A percentile compares a stretch with the other conserved stretches of the same genome.
Evolutionary conservation across 2,329 filamentous ascomycete genomes (phyloP).

Genomic region (Fusarium anthophilum): DNA sequence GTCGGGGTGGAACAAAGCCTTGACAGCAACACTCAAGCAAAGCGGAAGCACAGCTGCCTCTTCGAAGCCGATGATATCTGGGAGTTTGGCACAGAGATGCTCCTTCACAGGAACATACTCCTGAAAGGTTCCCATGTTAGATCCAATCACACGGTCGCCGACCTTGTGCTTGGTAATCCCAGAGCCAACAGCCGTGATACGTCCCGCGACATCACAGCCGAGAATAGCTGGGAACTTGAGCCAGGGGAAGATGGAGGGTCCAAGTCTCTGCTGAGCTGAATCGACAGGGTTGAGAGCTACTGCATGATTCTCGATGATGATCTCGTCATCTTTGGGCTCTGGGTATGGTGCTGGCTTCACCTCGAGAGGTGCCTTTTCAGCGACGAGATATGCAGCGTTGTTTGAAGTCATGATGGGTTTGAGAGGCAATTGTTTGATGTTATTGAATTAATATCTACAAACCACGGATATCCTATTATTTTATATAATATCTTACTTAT

Average conservation of each 20-base stretch:
- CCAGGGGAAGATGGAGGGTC: conserved; percentile 6
- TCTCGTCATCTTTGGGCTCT: background rate
- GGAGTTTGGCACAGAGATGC: background rate
- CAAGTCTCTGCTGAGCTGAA: conserved; percentile 6
- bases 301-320: conserved; percentile 7
- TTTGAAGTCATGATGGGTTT: background rate
- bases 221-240: conserved; percentile 17
- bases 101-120: conserved; percentile 5
- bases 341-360: background rate
- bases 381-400: conserved; percentile 2
- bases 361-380: conserved; percentile 1
- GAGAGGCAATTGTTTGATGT: background rate
- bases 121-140: conserved; percentile 1
- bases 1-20: conserved; percentile 9
- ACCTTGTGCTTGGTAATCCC: background rate
- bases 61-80: background rate
- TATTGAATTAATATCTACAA: rapidly evolving
- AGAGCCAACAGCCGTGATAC: background rate
- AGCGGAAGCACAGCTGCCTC: conserved; percentile 3
- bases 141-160: background rate
- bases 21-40: conserved; percentile 10
- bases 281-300: conserved; percentile 13
- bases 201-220: conserved; percentile 8
- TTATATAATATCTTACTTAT: background rate
- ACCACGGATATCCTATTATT: background rate